These are phyloP conservation scores for Penium margaritaceum DNA, from an alignment of 139 green algal species.

Conservation along the genomic window DNA sequence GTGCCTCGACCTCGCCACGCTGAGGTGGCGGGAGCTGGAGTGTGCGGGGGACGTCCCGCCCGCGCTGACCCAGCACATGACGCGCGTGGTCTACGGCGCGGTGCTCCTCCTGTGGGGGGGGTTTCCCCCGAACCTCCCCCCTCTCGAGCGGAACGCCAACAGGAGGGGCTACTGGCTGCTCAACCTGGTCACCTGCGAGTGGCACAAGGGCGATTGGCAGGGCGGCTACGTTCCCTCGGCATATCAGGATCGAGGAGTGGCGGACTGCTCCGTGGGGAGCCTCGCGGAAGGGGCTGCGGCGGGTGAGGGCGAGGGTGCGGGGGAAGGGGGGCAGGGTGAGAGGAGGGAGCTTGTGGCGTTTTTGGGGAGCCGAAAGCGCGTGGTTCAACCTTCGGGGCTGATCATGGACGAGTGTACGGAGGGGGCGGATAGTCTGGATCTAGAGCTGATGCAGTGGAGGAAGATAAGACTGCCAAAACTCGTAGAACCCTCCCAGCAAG, in stretches of 20 bases:
- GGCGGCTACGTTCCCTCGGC: not conserved
- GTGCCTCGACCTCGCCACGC: too few relatives aligned
- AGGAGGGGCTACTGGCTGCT: not conserved
- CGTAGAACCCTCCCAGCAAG: too few relatives aligned
- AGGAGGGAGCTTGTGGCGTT: not conserved
- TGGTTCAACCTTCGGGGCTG: not conserved
- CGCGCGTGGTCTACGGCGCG: not conserved
- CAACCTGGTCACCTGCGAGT: not conserved
- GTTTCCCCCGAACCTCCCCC: not conserved
- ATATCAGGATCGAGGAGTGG: slow-evolving; percentile 5
- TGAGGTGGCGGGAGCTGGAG: not conserved
- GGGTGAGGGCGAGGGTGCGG: not conserved
- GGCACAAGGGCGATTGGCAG: not conserved
- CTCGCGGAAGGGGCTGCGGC: too few relatives aligned
- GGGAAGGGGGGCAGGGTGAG: not conserved
- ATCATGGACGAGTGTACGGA: slow-evolving; percentile 8
- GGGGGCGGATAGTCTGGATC: too few relatives aligned
- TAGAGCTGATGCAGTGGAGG: too few relatives aligned
- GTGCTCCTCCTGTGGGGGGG: slow-evolving; percentile 6
- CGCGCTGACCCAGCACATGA: not conserved
- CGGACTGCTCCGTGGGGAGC: too few relatives aligned
- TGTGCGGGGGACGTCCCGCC: not conserved
- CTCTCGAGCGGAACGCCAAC: slow-evolving; percentile 3
- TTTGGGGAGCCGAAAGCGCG: not conserved
- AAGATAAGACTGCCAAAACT: too few relatives aligned